These are phyloP conservation scores for Erigeron philadelphicus DNA, from an alignment of 140 eudicot genomes.

Conservation along the genomic window DNA sequence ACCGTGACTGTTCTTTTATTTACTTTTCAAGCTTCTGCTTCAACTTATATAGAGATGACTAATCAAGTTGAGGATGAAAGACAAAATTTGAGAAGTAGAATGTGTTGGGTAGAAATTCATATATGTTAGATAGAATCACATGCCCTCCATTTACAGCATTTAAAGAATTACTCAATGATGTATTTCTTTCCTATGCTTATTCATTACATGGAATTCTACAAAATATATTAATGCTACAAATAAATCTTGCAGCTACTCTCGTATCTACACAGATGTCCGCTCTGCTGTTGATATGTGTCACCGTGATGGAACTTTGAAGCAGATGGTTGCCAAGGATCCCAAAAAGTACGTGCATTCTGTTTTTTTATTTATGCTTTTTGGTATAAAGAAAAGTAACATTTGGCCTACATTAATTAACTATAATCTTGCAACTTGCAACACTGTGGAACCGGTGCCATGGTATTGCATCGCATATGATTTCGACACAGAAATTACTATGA, in stretches of 20 bases:
- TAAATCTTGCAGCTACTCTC: conserved; percentile 53
- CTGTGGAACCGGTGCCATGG: conserved; percentile 10
- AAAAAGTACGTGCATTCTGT: conserved; percentile 40
- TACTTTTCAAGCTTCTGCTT: not conserved
- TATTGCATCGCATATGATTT: conserved; percentile 4
- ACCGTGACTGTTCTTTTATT: not conserved
- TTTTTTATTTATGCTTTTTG: conserved; percentile 16
- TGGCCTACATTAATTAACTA: conserved; percentile 18
- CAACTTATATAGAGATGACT: not conserved
- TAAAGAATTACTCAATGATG: conserved; percentile 1
- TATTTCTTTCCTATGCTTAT: not conserved
- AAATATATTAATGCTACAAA: conserved; percentile 16
- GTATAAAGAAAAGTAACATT: not conserved
- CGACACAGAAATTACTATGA: not conserved
- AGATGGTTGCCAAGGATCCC: conserved; percentile 88
- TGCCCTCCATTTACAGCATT: not conserved
- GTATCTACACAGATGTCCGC: conserved; percentile 78
- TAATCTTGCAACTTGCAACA: conserved; percentile 11
- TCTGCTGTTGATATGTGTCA: conserved; percentile 96
- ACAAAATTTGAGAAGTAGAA: not conserved
- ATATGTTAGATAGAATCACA: not conserved
- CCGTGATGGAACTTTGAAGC: conserved; percentile 91
- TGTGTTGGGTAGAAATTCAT: not conserved
- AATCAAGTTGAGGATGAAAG: not conserved
- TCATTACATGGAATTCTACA: conserved; percentile 16